These are phyloP conservation scores for Geosmithia morbida DNA, from an alignment of 2,329 filamentous ascomycete species.

Conservation along the genomic window DNA sequence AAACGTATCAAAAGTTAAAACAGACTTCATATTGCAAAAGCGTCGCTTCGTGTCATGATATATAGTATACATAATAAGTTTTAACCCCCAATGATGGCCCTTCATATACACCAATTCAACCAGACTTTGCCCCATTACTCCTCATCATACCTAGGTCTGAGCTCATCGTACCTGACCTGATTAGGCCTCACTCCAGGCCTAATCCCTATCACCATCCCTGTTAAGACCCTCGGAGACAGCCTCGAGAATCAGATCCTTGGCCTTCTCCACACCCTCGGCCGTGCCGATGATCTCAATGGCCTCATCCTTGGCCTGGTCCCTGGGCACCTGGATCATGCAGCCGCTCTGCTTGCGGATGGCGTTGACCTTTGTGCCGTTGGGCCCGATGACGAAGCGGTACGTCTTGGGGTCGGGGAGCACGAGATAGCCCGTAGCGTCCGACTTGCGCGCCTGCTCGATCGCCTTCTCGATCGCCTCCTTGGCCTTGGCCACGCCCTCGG, in stretches of 20 bases:
- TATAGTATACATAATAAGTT: no score
- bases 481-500: conserved; percentile 68
- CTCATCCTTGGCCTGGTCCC: conserved; percentile 57
- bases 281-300: conserved; percentile 82
- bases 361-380: conserved; percentile 83
- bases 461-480: conserved; percentile 60
- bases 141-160: no score
- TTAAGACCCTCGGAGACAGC: conserved; percentile 52
- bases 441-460: conserved; percentile 56
- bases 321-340: conserved; percentile 87
- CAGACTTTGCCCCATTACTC: conserved; percentile 9
- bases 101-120: no score
- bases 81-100: no score
- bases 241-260: conserved; percentile 76
- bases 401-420: conserved; percentile 79
- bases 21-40: no score
- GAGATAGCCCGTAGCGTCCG: conserved; percentile 68
- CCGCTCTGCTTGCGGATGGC: conserved; percentile 81
- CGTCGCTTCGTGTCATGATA: no score
- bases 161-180: no score
- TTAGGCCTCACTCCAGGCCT: no score
- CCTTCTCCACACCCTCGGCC: conserved; percentile 69
- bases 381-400: conserved; percentile 82
- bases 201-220: conserved; percentile 8
- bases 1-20: no score